Percentiles rank a stretch among this genome's conserved stretches.
phyloP scores from a whole-genome alignment of 1,284 basidiomycete genomes.

The Tilletia setariae region DNA sequence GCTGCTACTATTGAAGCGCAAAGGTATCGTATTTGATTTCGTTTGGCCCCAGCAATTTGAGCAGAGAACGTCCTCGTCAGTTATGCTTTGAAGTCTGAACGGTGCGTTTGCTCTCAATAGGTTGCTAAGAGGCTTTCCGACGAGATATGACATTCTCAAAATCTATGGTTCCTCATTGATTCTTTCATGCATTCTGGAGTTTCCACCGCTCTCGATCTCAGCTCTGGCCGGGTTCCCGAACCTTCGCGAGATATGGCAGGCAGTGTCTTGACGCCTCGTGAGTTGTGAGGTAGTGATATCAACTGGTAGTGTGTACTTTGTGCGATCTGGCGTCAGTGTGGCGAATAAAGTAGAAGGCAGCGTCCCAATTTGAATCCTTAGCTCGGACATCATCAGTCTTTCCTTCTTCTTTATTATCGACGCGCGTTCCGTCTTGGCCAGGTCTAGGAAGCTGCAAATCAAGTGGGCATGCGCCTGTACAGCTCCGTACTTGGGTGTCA shows the following conservation, averaged over 20 bases:
- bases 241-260: not conserved
- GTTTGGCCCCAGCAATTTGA: too few relatives aligned
- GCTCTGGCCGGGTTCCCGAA: not conserved
- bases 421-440: constrained; percentile 25
- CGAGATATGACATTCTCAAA: too few relatives aligned
- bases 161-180: too few relatives aligned
- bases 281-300: constrained; percentile 29
- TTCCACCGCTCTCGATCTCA: too few relatives aligned
- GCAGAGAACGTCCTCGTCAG: too few relatives aligned
- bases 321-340: constrained; percentile 57
- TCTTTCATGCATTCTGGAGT: too few relatives aligned
- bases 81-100: too few relatives aligned
- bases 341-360: constrained; percentile 67
- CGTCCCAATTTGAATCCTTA: constrained; percentile 20
- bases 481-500: constrained; percentile 34
- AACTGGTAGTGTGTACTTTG: constrained; percentile 21
- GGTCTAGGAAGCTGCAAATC: constrained; percentile 30
- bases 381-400: constrained; percentile 15
- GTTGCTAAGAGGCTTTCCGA: too few relatives aligned
- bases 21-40: too few relatives aligned
- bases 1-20: too few relatives aligned
- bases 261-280: constrained; percentile 19
- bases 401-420: constrained; percentile 15
- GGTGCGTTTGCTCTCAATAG: too few relatives aligned
- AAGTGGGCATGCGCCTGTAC: constrained; percentile 35